Percentiles rank a stretch among this genome's conserved stretches.
phyloP scores from a whole-genome alignment of 306 rosid genomes.

The Cicer bijugum region DNA sequence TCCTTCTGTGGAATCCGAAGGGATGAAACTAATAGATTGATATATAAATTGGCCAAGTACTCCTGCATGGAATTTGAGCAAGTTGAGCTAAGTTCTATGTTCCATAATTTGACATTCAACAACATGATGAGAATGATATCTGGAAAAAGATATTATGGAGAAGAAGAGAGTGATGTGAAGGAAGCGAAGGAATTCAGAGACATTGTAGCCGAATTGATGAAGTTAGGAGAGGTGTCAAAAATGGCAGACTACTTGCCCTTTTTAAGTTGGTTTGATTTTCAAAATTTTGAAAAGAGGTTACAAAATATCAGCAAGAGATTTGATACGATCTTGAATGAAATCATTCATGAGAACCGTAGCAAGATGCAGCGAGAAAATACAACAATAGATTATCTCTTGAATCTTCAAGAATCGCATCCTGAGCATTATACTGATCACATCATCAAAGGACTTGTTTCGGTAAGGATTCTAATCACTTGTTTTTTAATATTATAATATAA shows the following conservation, averaged over 20 bases:
- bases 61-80: neutral
- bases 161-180: neutral
- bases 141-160: neutral
- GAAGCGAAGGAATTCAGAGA: slow-evolving; percentile 26
- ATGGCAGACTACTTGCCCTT: neutral
- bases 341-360: slow-evolving; percentile 19
- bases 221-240: neutral
- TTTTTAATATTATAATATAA: no score
- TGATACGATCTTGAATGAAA: slow-evolving; percentile 13
- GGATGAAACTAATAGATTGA: slow-evolving; percentile 48
- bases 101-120: slow-evolving; percentile 54
- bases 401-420: no score
- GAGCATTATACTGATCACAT: neutral
- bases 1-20: slow-evolving; percentile 41
- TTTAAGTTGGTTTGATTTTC: slow-evolving; percentile 10
- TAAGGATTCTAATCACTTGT: neutral
- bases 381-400: no score
- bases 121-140: slow-evolving; percentile 46
- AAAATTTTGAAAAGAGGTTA: neutral
- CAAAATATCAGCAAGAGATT: neutral
- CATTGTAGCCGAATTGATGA: neutral
- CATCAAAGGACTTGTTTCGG: slow-evolving; percentile 40
- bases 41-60: slow-evolving; percentile 22
- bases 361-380: neutral
- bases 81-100: slow-evolving; percentile 45